Evolutionary conservation across 202 grass and related monocot species (phyloP).

Genomic region (Carex sylvatica): DNA sequence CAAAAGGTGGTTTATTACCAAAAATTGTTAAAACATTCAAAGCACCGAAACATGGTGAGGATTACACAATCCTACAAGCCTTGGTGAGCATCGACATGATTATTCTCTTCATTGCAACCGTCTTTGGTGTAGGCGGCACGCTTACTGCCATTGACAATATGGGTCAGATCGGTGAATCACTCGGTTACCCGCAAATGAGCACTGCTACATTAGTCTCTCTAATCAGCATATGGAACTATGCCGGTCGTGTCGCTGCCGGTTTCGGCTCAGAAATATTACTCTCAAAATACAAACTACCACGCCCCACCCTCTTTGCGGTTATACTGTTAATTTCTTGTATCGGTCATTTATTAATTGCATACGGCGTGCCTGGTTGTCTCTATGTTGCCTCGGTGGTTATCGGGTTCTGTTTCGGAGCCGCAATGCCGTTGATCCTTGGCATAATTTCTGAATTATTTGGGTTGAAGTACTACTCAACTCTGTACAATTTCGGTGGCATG

Average conservation of each 20-base stretch:
- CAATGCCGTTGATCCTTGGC: slow-evolving; percentile 27
- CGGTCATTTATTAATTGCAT: slow-evolving; percentile 36
- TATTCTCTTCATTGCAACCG: slow-evolving; percentile 26
- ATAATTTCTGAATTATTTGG: slow-evolving; percentile 42
- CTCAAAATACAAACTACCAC: slow-evolving; percentile 21
- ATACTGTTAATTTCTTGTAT: slow-evolving; percentile 29
- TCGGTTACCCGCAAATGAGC: slow-evolving; percentile 30
- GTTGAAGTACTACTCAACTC: slow-evolving; percentile 39
- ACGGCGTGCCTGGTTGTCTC: slow-evolving; percentile 9
- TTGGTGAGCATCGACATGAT: slow-evolving; percentile 38
- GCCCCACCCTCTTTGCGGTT: slow-evolving; percentile 22
- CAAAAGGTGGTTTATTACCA: neutral
- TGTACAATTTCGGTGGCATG: slow-evolving; percentile 36
- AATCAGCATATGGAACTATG: slow-evolving; percentile 40
- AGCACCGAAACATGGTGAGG: slow-evolving; percentile 19
- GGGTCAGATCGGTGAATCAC: slow-evolving; percentile 34
- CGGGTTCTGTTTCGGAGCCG: slow-evolving; percentile 36
- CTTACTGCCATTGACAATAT: slow-evolving; percentile 40
- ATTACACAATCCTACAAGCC: slow-evolving; percentile 34
- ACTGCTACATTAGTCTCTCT: slow-evolving; percentile 32
- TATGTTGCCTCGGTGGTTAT: slow-evolving; percentile 30
- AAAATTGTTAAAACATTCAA: slow-evolving; percentile 14
- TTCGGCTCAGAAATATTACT: slow-evolving; percentile 33
- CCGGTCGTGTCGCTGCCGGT: slow-evolving; percentile 23
- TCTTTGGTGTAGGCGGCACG: slow-evolving; percentile 31